Base-by-base conservation (phyloP, 2,329 filamentous ascomycete genomes). In the Diaporthe destruens region DNA sequence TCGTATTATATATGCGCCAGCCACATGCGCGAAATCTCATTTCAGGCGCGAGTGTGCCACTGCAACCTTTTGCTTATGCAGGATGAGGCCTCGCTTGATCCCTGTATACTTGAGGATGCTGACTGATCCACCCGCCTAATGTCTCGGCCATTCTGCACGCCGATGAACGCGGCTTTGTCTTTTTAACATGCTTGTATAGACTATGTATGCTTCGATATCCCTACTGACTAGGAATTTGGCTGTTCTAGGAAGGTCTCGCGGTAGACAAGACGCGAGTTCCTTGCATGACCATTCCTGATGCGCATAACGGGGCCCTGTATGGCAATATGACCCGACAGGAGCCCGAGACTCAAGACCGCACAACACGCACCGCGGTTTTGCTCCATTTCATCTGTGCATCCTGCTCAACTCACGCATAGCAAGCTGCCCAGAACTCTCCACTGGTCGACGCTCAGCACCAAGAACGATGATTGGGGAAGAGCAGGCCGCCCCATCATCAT, bases 41-140 rank as follows among this genome's bases (percentile, higher is more conserved):
- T 49, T 39, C 61, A 34, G 61, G 61, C 61, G n/a, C 61, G 61
- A 39, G 61, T 53, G 61, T 66, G 61, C 61, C 47, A 53, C 44
- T 12, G 6, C 8, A 32, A n/a, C 61, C 25, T 25, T 14, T 32
- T 66, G 47, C 61, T 39, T 2, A 49, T 20, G 61, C 61, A 53
- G 47, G 32, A 49, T 18, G 14, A 39, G 12, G 61, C 44, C 23
- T 25, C 34, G 20, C n/a, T 29, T 53, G 61, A 53, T 34, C 25
- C 7, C 1, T 14, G 32, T 16, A 25, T 20, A 12, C 7, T 32
- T 66, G 47, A 51, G 39, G 14, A 18, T 5, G 12, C 39, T 42
- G 39, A 42, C 39, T 18, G 16, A 42, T 6, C 39, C 39, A 18
- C 12, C 14, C 14, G 14, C 39, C 39, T 42, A 14, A 14, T 42